Evolutionary conservation across 805 yeast genomes (phyloP).

Genomic region (Candida anglica): DNA sequence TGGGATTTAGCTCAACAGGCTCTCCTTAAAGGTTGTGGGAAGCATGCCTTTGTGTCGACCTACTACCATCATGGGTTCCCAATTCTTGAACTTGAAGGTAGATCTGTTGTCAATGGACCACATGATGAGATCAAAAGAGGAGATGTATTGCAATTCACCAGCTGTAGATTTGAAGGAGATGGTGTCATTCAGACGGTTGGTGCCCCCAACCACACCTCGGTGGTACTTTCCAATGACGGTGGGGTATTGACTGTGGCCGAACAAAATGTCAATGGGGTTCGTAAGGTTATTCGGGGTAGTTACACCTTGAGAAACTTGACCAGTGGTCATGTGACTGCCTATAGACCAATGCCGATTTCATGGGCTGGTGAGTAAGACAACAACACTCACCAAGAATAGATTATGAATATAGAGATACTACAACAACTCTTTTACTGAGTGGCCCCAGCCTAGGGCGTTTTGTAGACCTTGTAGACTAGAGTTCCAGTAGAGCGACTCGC

Average conservation of each 20-base stretch:
- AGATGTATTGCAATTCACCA: slow-evolving; percentile 50
- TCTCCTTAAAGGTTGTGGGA: slow-evolving; percentile 50
- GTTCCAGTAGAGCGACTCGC: too few species aligned
- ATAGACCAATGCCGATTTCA: slow-evolving; percentile 43
- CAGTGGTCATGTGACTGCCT: slow-evolving; percentile 42
- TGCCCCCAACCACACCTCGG: slow-evolving; percentile 50
- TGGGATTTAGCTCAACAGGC: slow-evolving; percentile 61
- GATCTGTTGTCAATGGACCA: slow-evolving; percentile 16
- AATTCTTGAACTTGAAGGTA: slow-evolving; percentile 15
- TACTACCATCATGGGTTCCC: slow-evolving; percentile 47
- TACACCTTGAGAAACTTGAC: slow-evolving; percentile 31
- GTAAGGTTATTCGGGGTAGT: slow-evolving; percentile 36
- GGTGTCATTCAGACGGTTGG: slow-evolving; percentile 41
- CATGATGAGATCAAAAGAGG: slow-evolving; percentile 48
- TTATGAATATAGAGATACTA: too few species aligned
- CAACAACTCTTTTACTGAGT: too few species aligned
- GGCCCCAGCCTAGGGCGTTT: too few species aligned
- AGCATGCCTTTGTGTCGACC: slow-evolving; percentile 50
- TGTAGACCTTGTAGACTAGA: too few species aligned
- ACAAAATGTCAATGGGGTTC: slow-evolving; percentile 46
- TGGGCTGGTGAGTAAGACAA: slow-evolving; percentile 44
- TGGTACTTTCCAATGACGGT: slow-evolving; percentile 24
- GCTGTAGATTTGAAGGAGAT: slow-evolving; percentile 34
- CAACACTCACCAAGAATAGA: neutral
- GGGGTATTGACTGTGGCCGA: slow-evolving; percentile 35